Evolutionary conservation across 805 yeast genomes (phyloP), one percentile per base, ranked within the genome.

Genomic region (Maudiozyma barnettii): DNA sequence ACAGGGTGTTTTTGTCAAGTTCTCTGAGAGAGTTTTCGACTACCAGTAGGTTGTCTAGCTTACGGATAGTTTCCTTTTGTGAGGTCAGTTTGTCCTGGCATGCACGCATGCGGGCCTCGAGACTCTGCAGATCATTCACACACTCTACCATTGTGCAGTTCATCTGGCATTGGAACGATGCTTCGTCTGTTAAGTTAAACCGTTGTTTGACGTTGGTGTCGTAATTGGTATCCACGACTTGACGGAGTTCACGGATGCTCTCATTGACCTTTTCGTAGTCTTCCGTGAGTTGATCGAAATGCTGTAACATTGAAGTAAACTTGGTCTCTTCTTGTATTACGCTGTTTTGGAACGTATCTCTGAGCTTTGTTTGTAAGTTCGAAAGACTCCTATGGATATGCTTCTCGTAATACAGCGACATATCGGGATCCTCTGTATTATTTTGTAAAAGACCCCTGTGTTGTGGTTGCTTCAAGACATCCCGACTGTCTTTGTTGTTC

Each of bases 241-340:
- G 55, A 8, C 62, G 44, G 22, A 72, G 48, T 10, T 54, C 49
- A 1, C 19, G 31, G 5, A 62, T 49, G 21, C 52, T 49, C 3
- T 49, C 23, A 44, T 62, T 69, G 39, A 69, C 64, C 5, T 51
- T 39, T 7, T 60, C 59, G 6, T 71, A 47, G 22, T 55, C 49
- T 8, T 48, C 45, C 1, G 61, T 50, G 5, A 61, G 44, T 2
- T 58, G 50, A 19, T 56, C 57, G 8, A 60, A 54, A 20, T 60
- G 57, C 12, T 60, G 49, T 10, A 64, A 57, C 12, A 33, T 56
- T 46, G 53, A 59, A 49, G 45, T 55, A 51, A 53, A 56, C 14
- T 47, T 54, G 41, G 16, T 48, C 52, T 59, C 71, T 49, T 60
- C 58, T 43, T 51, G 52, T 36, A 55, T 40, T 41, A 66, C 40